phyloP scores from a whole-genome alignment of 768 basidiomycete genomes.

The Mycena pura region DNA sequence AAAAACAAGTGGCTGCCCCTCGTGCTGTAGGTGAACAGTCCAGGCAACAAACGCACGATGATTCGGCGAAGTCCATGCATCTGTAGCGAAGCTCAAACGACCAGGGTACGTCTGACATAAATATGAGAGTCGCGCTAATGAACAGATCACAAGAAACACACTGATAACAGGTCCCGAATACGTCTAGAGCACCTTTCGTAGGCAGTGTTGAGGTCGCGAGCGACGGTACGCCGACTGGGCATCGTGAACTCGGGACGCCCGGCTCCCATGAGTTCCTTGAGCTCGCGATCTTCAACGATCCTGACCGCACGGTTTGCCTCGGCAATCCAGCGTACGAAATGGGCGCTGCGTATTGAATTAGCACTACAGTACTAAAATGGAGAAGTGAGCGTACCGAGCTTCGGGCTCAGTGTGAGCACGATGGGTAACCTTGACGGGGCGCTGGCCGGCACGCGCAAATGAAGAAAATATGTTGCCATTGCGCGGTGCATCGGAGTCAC shows the following conservation, averaged over 20 bases:
- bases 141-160: background rate
- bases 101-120: constrained; percentile 41
- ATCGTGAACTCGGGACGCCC: background rate
- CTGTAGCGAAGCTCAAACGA: constrained; percentile 38
- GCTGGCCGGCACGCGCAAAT: background rate
- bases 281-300: background rate
- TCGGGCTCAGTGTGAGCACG: background rate
- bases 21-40: constrained; percentile 40
- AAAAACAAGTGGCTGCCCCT: constrained; percentile 35
- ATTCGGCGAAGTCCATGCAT: constrained; percentile 48
- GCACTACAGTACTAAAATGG: too few relatives aligned
- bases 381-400: background rate
- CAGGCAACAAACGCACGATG: constrained; percentile 39
- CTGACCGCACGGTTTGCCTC: background rate
- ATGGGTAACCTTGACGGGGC: background rate
- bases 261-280: background rate
- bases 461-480: background rate
- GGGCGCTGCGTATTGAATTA: too few relatives aligned
- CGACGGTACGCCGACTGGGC: background rate
- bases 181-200: background rate
- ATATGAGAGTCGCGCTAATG: constrained; percentile 6
- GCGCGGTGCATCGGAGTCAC: background rate
- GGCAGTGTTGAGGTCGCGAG: background rate
- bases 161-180: background rate
- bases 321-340: background rate